These are phyloP conservation scores for Hygrophorus pudorinus DNA, from an alignment of 768 basidiomycete species.

Conservation along the genomic window DNA sequence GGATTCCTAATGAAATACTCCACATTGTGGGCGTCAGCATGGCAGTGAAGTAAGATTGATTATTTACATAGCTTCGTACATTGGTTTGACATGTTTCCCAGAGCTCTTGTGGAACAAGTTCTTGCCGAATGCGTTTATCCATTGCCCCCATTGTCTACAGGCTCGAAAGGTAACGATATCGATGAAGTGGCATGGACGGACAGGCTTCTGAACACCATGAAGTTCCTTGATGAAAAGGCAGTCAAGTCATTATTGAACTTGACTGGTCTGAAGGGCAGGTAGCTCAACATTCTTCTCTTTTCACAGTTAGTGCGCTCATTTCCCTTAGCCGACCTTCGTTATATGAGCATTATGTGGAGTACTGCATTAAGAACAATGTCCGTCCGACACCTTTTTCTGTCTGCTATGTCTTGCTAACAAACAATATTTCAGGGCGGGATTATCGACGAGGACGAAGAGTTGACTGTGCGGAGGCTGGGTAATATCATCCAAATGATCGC, in stretches of 20 bases:
- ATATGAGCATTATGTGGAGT: slow-evolving; percentile 60
- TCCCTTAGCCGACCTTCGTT: slow-evolving; percentile 50
- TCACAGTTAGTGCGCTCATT: not conserved
- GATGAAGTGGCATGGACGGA: slow-evolving; percentile 87
- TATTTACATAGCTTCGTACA: not conserved
- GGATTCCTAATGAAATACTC: slow-evolving; percentile 81
- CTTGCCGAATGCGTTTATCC: slow-evolving; percentile 76
- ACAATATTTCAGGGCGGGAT: slow-evolving; percentile 62
- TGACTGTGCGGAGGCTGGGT: slow-evolving; percentile 43
- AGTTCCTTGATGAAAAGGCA: slow-evolving; percentile 50
- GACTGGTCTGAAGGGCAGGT: slow-evolving; percentile 57
- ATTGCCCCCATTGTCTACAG: slow-evolving; percentile 46
- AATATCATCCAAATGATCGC: slow-evolving; percentile 47
- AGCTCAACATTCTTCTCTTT: slow-evolving; percentile 18
- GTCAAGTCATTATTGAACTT: slow-evolving; percentile 49
- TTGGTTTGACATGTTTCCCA: slow-evolving; percentile 14
- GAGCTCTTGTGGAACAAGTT: slow-evolving; percentile 54
- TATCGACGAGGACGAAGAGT: slow-evolving; percentile 76
- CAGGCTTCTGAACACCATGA: slow-evolving; percentile 63
- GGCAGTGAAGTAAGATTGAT: slow-evolving; percentile 46
- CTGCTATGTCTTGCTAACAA: not conserved
- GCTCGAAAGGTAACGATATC: slow-evolving; percentile 40
- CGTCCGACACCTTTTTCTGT: slow-evolving; percentile 18
- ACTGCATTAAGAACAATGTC: slow-evolving; percentile 80
- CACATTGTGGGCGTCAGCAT: slow-evolving; percentile 36